phyloP scores from a whole-genome alignment of 1,284 basidiomycete species.

The Heliocybe sulcata region DNA sequence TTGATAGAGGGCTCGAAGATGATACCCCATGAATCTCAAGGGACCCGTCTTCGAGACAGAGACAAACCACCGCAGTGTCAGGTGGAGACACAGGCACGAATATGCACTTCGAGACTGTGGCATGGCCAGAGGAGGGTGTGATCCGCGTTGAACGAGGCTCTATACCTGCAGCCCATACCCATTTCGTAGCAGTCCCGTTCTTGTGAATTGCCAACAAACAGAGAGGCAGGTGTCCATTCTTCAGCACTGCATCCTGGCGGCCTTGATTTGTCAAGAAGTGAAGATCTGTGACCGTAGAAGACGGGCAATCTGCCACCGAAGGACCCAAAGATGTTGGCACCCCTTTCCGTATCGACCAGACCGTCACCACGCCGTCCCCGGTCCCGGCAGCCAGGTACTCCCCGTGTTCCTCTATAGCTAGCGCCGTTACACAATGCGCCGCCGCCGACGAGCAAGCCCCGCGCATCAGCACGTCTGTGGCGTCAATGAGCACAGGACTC shows the following conservation, averaged over 20 bases:
- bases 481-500: slow-evolving; percentile 41
- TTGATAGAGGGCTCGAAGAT: no score
- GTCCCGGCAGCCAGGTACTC: slow-evolving; percentile 58
- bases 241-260: slow-evolving; percentile 8
- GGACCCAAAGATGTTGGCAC: slow-evolving; percentile 28
- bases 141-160: slow-evolving; percentile 19
- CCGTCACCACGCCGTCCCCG: slow-evolving; percentile 47
- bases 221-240: slow-evolving; percentile 13
- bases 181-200: slow-evolving; percentile 48
- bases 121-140: slow-evolving; percentile 37
- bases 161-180: slow-evolving; percentile 22
- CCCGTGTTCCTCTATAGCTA: slow-evolving; percentile 53
- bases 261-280: slow-evolving; percentile 28
- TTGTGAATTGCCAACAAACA: slow-evolving; percentile 49
- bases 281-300: slow-evolving; percentile 41
- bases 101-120: slow-evolving; percentile 36
- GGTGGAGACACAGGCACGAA: slow-evolving; percentile 39
- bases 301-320: slow-evolving; percentile 36
- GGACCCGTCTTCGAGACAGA: slow-evolving; percentile 55
- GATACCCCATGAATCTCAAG: slow-evolving; percentile 30
- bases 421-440: slow-evolving; percentile 42
- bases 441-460: slow-evolving; percentile 39
- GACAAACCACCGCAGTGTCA: slow-evolving; percentile 43
- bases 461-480: slow-evolving; percentile 38
- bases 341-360: slow-evolving; percentile 42